Percentiles rank a stretch among this genome's conserved stretches.
phyloP scores from a whole-genome alignment of 2,329 filamentous ascomycete species.

The Verticillium zaregamsianum region DNA sequence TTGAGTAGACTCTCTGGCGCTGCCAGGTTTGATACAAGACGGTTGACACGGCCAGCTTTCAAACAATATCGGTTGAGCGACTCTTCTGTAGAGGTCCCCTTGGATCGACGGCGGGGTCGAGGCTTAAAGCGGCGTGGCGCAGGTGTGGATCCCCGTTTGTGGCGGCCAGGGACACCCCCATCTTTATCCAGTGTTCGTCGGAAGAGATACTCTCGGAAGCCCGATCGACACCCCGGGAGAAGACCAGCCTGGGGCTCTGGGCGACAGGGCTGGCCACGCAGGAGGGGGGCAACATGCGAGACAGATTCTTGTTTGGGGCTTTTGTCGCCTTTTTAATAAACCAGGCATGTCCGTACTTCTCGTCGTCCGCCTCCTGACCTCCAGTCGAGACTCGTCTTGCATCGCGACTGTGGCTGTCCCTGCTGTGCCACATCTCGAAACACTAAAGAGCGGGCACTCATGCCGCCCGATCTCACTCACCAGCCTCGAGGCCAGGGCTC shows the following conservation, averaged over 20 bases:
- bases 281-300: background rate
- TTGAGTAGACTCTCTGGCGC: too few relatives aligned
- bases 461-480: background rate
- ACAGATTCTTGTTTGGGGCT: background rate
- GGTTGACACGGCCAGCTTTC: too few relatives aligned
- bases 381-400: background rate
- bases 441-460: background rate
- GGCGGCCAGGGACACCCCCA: too few relatives aligned
- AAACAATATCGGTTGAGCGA: too few relatives aligned
- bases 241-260: conserved; percentile 5
- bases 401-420: background rate
- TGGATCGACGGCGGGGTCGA: too few relatives aligned
- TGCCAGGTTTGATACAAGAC: too few relatives aligned
- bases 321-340: background rate
- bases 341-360: background rate
- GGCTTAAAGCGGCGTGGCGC: too few relatives aligned
- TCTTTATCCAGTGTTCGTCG: too few relatives aligned
- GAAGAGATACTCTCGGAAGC: too few relatives aligned
- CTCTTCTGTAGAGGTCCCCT: too few relatives aligned
- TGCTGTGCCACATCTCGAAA: background rate
- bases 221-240: background rate
- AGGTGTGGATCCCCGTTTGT: too few relatives aligned
- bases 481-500: background rate
- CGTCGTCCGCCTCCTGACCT: background rate
- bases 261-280: background rate